These are phyloP conservation scores for Diaporthe eres DNA, from an alignment of 2,329 filamentous ascomycete genomes.

Conservation along the genomic window DNA sequence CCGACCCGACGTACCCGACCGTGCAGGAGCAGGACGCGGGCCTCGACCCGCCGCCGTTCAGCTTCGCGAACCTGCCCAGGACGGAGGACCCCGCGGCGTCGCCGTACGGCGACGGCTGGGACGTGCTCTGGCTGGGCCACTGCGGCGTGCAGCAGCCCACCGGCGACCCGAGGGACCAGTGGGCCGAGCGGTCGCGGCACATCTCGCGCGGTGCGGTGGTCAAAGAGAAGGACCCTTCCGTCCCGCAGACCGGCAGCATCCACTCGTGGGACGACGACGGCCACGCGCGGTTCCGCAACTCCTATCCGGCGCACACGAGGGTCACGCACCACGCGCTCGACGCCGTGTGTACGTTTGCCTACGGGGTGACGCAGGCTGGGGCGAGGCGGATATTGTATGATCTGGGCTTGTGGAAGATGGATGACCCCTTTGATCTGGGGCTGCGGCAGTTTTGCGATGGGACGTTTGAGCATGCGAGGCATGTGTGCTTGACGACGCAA, in stretches of 20 bases:
- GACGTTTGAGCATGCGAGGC: slow-evolving; percentile 2
- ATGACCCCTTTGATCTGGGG: slow-evolving; percentile 6
- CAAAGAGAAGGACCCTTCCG: not conserved
- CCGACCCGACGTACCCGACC: slow-evolving; percentile 13
- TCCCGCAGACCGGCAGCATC: not conserved
- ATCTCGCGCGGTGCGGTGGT: slow-evolving; percentile 9
- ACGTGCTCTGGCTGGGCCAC: slow-evolving; percentile 23
- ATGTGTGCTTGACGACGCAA: slow-evolving; percentile 17
- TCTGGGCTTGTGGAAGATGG: slow-evolving; percentile 11
- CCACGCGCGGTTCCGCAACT: slow-evolving; percentile 10
- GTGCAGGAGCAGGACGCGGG: not conserved
- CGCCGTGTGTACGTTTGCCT: slow-evolving; percentile 16
- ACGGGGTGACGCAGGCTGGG: slow-evolving; percentile 7
- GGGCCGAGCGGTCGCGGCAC: slow-evolving; percentile 6
- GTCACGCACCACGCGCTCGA: slow-evolving; percentile 24
- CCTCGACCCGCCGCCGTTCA: slow-evolving; percentile 9
- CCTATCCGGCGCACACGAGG: slow-evolving; percentile 14
- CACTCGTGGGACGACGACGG: slow-evolving; percentile 18
- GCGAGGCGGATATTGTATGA: slow-evolving; percentile 9
- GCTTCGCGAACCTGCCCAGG: not conserved
- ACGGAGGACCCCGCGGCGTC: not conserved
- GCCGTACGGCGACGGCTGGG: slow-evolving; percentile 13
- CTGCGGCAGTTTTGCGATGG: slow-evolving; percentile 22
- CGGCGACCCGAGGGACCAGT: not conserved
- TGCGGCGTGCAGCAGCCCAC: slow-evolving; percentile 22